Evolutionary conservation across 441 rosid genomes (phyloP).

Genomic region (Mallotus japonicus): DNA sequence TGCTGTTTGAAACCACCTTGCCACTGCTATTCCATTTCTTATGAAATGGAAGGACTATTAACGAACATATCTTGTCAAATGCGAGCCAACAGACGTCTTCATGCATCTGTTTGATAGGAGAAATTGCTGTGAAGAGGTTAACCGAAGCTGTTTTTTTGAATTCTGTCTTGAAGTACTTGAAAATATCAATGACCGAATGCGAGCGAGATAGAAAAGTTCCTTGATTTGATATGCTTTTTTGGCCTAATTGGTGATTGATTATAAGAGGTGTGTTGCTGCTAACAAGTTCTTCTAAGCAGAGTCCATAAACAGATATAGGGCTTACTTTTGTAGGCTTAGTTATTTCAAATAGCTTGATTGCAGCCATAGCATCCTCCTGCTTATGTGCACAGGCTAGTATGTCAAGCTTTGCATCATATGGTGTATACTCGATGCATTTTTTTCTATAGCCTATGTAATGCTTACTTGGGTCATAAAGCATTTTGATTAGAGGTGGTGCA

Average conservation of each 20-base stretch:
- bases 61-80: constrained; percentile 29
- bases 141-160: constrained; percentile 20
- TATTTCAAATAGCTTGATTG: constrained; percentile 29
- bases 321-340: constrained; percentile 28
- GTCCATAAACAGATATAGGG: constrained; percentile 32
- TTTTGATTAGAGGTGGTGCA: constrained; percentile 24
- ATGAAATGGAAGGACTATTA: constrained; percentile 44
- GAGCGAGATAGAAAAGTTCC: background rate
- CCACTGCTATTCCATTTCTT: constrained; percentile 35
- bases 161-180: constrained; percentile 27
- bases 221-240: constrained; percentile 5
- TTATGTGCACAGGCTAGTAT: constrained; percentile 30
- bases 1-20: constrained; percentile 25
- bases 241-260: constrained; percentile 36
- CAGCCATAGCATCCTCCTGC: constrained; percentile 35
- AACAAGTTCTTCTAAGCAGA: constrained; percentile 33
- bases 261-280: constrained; percentile 34
- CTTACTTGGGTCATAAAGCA: constrained; percentile 33
- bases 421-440: constrained; percentile 32
- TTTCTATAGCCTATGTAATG: constrained; percentile 31
- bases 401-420: constrained; percentile 19
- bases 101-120: constrained; percentile 39
- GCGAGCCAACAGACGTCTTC: constrained; percentile 46
- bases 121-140: constrained; percentile 39
- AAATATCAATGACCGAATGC: constrained; percentile 28